These are phyloP conservation scores for Bertia moriformis DNA, from an alignment of 2,329 filamentous ascomycete genomes.

Conservation along the genomic window DNA sequence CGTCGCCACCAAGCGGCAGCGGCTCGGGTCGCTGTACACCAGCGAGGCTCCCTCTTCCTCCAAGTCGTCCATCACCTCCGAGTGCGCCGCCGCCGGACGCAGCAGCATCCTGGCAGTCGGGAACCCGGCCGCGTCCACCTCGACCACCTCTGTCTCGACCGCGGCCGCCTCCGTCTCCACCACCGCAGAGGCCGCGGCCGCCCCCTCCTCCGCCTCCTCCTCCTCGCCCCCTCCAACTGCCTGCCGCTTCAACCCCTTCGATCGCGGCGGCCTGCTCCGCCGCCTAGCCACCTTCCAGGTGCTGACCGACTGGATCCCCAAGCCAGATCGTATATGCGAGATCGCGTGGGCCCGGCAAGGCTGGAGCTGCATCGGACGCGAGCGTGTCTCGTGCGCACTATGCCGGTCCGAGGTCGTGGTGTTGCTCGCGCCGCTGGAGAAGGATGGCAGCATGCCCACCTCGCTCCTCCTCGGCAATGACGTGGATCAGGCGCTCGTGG, in stretches of 20 bases:
- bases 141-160: slow-evolving; percentile 3
- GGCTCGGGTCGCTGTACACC: too few species aligned
- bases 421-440: slow-evolving; percentile 50
- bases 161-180: too few species aligned
- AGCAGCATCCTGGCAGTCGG: slow-evolving; percentile 6
- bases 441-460: slow-evolving; percentile 38
- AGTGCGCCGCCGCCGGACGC: slow-evolving; percentile 2
- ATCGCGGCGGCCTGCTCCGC: slow-evolving; percentile 67
- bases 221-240: slow-evolving; percentile 28
- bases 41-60: too few species aligned
- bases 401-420: slow-evolving; percentile 77
- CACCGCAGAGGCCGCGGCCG: too few species aligned
- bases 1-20: too few species aligned
- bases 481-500: slow-evolving; percentile 56
- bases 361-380: slow-evolving; percentile 73
- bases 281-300: slow-evolving; percentile 79
- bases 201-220: slow-evolving; percentile 3
- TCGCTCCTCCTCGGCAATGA: slow-evolving; percentile 40
- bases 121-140: slow-evolving; percentile 6
- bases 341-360: slow-evolving; percentile 89
- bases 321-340: slow-evolving; percentile 73
- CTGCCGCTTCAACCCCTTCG: slow-evolving; percentile 80
- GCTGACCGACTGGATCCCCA: slow-evolving; percentile 84
- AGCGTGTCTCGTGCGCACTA: slow-evolving; percentile 72
- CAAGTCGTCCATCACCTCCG: too few species aligned